These are phyloP conservation scores for Friedmanniomyces simplex DNA, from an alignment of 495 filamentous ascomycete genomes.

Conservation along the genomic window DNA sequence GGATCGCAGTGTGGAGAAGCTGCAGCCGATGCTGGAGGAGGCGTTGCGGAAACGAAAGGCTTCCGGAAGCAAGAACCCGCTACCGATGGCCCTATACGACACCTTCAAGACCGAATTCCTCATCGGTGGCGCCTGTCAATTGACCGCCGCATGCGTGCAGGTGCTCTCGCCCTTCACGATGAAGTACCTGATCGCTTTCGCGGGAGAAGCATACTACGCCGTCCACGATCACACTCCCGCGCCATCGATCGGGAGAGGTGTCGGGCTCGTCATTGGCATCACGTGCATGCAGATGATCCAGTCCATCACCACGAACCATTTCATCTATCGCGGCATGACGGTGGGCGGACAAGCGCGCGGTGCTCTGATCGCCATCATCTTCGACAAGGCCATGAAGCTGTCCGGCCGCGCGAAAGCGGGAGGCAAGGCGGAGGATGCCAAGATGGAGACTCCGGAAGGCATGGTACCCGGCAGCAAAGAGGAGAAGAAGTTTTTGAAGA, in stretches of 20 bases:
- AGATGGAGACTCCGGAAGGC: slow-evolving; percentile 24
- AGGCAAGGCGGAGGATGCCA: slow-evolving; percentile 23
- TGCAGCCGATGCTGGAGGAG: slow-evolving; percentile 52
- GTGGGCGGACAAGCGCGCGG: slow-evolving; percentile 33
- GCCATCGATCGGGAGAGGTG: slow-evolving; percentile 29
- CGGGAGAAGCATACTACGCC: slow-evolving; percentile 57
- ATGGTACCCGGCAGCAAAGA: slow-evolving; percentile 32
- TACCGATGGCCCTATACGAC: slow-evolving; percentile 75
- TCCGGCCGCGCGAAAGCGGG: slow-evolving; percentile 35
- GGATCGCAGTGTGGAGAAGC: slow-evolving; percentile 53
- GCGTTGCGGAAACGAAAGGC: slow-evolving; percentile 57
- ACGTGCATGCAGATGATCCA: slow-evolving; percentile 32
- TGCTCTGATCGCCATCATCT: slow-evolving; percentile 36
- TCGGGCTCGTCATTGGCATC: slow-evolving; percentile 34
- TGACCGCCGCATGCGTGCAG: slow-evolving; percentile 58
- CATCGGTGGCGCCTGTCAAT: slow-evolving; percentile 64
- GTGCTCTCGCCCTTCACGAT: slow-evolving; percentile 56
- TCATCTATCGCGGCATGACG: slow-evolving; percentile 37
- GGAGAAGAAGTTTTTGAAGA: slow-evolving; percentile 40
- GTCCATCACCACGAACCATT: slow-evolving; percentile 34
- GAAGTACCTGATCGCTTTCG: slow-evolving; percentile 33
- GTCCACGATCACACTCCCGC: slow-evolving; percentile 21
- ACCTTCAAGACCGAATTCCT: slow-evolving; percentile 80
- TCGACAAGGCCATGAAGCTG: slow-evolving; percentile 39
- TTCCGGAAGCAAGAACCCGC: slow-evolving; percentile 59